Conservation (phyloP, 768 basidiomycete species). For the Boletus reticulatus region DNA sequence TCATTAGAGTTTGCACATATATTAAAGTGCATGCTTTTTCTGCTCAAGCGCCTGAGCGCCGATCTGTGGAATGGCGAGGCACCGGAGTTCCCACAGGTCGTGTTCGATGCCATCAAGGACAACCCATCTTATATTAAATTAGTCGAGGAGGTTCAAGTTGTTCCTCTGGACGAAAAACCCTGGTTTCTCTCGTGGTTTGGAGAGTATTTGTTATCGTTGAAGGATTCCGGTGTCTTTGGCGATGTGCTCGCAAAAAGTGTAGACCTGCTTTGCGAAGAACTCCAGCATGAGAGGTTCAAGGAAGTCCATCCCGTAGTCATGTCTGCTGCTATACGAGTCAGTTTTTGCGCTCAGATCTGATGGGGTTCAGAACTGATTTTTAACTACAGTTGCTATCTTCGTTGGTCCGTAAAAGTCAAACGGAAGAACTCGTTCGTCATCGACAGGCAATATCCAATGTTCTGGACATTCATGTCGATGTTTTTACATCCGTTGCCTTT, state of each 20-base stretch:
- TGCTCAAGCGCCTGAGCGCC: slow-evolving; percentile 55
- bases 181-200: slow-evolving; percentile 65
- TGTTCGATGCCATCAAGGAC: slow-evolving; percentile 82
- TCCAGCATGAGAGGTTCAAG: slow-evolving; percentile 75
- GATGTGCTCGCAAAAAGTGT: slow-evolving; percentile 71
- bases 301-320: slow-evolving; percentile 59
- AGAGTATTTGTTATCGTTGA: slow-evolving; percentile 59
- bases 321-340: slow-evolving; percentile 59
- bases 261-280: slow-evolving; percentile 74
- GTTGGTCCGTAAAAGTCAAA: slow-evolving; percentile 33
- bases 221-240: slow-evolving; percentile 46
- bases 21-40: slow-evolving; percentile 54
- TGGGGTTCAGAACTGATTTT: slow-evolving; percentile 6
- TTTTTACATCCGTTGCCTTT: slow-evolving; percentile 48
- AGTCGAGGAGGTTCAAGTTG: slow-evolving; percentile 33
- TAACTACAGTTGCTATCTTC: slow-evolving; percentile 32
- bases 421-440: slow-evolving; percentile 24
- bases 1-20: slow-evolving; percentile 57
- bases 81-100: slow-evolving; percentile 69
- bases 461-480: slow-evolving; percentile 50
- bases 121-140: slow-evolving; percentile 57
- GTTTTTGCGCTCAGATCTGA: slow-evolving; percentile 26
- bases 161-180: slow-evolving; percentile 34
- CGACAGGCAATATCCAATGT: slow-evolving; percentile 34
- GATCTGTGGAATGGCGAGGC: slow-evolving; percentile 70